Percentiles rank a stretch among this genome's conserved stretches.
phyloP scores from a whole-genome alignment of 176 grass and related monocot genomes.

The Poa pratensis region DNA sequence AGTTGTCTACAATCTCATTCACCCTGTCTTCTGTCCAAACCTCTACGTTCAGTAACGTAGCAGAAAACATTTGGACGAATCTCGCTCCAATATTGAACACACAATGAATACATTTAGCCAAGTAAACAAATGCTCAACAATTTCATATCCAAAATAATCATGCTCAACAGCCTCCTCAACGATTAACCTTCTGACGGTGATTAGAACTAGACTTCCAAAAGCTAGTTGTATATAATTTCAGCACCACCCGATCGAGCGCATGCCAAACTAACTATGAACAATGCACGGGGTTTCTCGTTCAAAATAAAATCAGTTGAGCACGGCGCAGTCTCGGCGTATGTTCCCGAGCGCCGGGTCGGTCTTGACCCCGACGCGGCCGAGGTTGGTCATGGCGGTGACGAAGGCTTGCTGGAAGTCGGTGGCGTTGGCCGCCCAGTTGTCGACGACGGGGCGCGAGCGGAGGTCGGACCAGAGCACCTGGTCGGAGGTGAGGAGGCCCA shows the following conservation, averaged over 20 bases:
- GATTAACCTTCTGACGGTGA: not conserved
- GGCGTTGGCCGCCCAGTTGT: conserved; percentile 58
- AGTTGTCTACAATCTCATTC: not conserved
- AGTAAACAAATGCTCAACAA: not conserved
- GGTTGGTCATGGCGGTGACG: conserved; percentile 62
- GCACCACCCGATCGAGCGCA: not conserved
- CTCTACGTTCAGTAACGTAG: too few relatives aligned
- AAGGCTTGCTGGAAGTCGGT: conserved; percentile 68
- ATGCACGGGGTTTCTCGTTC: too few relatives aligned
- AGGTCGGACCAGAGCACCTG: conserved; percentile 80
- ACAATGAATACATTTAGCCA: conserved; percentile 10
- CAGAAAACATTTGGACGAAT: not conserved
- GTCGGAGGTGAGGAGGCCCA: conserved; percentile 77
- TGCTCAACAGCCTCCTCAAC: conserved; percentile 10
- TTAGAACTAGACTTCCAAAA: conserved; percentile 27
- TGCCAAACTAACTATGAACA: conserved; percentile 18
- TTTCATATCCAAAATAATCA: not conserved
- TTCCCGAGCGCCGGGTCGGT: conserved; percentile 68
- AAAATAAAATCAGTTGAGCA: conserved; percentile 43
- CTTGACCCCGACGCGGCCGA: conserved; percentile 86
- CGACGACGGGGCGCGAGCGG: conserved; percentile 63
- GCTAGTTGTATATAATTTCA: conserved; percentile 34
- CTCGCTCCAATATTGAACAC: not conserved
- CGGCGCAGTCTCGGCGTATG: conserved; percentile 79
- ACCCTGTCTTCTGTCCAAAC: too few relatives aligned